phyloP scores from a whole-genome alignment of 2,329 filamentous ascomycete species.

The Davidsoniella virescens region DNA sequence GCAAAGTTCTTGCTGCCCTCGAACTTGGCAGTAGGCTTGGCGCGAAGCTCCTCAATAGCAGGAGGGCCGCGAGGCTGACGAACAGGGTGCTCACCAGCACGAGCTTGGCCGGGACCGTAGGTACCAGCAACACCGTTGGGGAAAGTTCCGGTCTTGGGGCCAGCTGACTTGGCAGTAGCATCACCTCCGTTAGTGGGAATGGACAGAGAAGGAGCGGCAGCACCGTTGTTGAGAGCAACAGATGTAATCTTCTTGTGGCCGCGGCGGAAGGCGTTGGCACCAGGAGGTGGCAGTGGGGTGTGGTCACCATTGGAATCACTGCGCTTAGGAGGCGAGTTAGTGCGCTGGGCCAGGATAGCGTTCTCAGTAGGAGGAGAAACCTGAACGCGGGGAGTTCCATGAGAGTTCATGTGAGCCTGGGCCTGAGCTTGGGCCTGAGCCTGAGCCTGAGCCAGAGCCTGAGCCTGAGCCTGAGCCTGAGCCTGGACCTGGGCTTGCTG shows the following conservation, averaged over 20 bases:
- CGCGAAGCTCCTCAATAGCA: slow-evolving; percentile 73
- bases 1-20: slow-evolving; percentile 98
- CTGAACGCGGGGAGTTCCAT: slow-evolving; percentile 47
- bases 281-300: slow-evolving; percentile 65
- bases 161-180: slow-evolving; percentile 33
- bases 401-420: slow-evolving; percentile 6
- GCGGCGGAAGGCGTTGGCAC: slow-evolving; percentile 80
- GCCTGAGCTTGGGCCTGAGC: slow-evolving; percentile 19
- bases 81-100: slow-evolving; percentile 84
- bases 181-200: slow-evolving; percentile 15
- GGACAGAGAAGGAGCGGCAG: slow-evolving; percentile 34
- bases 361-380: slow-evolving; percentile 63
- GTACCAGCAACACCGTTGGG: slow-evolving; percentile 71
- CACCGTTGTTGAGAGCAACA: slow-evolving; percentile 30
- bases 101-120: slow-evolving; percentile 83
- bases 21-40: slow-evolving; percentile 79
- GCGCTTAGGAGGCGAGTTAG: slow-evolving; percentile 49
- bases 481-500: slow-evolving; percentile 23
- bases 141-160: slow-evolving; percentile 64
- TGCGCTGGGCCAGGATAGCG: slow-evolving; percentile 36
- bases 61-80: slow-evolving; percentile 90
- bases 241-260: slow-evolving; percentile 85
- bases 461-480: slow-evolving; percentile 15
- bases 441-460: slow-evolving; percentile 18
- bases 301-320: slow-evolving; percentile 52